Conservation (phyloP, 768 basidiomycete species). For the Kwoniella dejecticola region DNA sequence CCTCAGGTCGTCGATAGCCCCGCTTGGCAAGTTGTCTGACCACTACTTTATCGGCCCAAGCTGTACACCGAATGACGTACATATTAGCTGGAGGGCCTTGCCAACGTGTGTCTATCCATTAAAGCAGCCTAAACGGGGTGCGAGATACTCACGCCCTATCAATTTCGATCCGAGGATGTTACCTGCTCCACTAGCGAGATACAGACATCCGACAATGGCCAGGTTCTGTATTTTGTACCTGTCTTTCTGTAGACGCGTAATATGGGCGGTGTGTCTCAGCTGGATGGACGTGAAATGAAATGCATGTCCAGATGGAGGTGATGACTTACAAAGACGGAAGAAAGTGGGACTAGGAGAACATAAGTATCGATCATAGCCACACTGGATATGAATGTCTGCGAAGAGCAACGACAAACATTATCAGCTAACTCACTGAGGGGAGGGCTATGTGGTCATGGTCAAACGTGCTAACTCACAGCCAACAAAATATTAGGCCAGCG, state of each 20-base stretch:
- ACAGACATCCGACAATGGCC: slow-evolving; percentile 55
- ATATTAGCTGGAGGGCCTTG: too few species aligned
- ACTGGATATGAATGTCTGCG: slow-evolving; percentile 41
- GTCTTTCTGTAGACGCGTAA: slow-evolving; percentile 29
- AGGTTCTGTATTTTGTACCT: slow-evolving; percentile 55
- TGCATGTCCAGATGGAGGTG: too few species aligned
- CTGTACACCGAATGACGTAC: slow-evolving; percentile 11
- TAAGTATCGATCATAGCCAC: slow-evolving; percentile 48
- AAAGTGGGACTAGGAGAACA: slow-evolving; percentile 44
- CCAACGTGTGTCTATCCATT: too few species aligned
- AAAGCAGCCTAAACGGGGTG: too few species aligned
- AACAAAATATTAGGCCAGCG: slow-evolving; percentile 47
- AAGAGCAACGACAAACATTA: not conserved
- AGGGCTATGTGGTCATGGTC: not conserved
- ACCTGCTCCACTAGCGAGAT: slow-evolving; percentile 53
- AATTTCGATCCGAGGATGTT: slow-evolving; percentile 53
- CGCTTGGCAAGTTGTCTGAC: slow-evolving; percentile 46
- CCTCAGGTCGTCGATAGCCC: slow-evolving; percentile 54
- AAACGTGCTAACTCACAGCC: slow-evolving; percentile 35
- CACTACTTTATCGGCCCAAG: slow-evolving; percentile 49
- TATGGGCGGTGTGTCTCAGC: too few species aligned
- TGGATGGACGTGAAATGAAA: too few species aligned
- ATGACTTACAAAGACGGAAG: slow-evolving; percentile 44
- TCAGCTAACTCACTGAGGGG: not conserved
- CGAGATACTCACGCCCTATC: slow-evolving; percentile 53